Evolutionary conservation across 73 alveolate genomes (phyloP).

Genomic region (Paramecium biaurelia): DNA sequence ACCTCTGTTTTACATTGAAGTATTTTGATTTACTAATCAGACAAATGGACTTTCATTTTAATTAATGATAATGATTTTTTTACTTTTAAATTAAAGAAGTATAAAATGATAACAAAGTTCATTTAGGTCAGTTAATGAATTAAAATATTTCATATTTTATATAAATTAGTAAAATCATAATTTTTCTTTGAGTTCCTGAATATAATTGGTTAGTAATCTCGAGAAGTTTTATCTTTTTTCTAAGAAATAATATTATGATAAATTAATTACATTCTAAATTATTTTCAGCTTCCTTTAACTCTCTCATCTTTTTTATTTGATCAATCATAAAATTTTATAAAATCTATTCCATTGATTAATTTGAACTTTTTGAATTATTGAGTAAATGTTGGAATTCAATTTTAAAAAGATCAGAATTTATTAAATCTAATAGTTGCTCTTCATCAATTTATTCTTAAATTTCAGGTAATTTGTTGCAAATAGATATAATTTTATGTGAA

Average conservation of each 20-base stretch:
- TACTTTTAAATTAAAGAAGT: background rate
- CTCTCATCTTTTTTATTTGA: background rate
- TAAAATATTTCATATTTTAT: background rate
- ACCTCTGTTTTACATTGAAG: background rate
- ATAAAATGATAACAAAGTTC: background rate
- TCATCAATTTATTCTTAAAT: background rate
- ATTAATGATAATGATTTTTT: background rate
- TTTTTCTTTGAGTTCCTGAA: background rate
- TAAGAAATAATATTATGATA: background rate
- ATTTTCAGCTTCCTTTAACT: background rate
- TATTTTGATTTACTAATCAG: background rate
- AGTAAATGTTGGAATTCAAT: background rate
- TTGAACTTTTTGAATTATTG: background rate
- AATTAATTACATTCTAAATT: background rate
- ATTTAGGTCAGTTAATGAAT: background rate
- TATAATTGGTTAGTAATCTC: background rate
- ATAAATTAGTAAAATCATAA: background rate
- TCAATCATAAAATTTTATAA: background rate
- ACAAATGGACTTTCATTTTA: background rate
- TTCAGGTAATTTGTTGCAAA: background rate
- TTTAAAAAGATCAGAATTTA: conserved; percentile 2
- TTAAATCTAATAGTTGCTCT: background rate
- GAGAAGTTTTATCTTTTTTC: background rate
- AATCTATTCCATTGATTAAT: background rate
- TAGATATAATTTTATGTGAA: background rate